phyloP scores from a whole-genome alignment of 2,329 filamentous ascomycete genomes.

The Phialophora verrucosa region DNA sequence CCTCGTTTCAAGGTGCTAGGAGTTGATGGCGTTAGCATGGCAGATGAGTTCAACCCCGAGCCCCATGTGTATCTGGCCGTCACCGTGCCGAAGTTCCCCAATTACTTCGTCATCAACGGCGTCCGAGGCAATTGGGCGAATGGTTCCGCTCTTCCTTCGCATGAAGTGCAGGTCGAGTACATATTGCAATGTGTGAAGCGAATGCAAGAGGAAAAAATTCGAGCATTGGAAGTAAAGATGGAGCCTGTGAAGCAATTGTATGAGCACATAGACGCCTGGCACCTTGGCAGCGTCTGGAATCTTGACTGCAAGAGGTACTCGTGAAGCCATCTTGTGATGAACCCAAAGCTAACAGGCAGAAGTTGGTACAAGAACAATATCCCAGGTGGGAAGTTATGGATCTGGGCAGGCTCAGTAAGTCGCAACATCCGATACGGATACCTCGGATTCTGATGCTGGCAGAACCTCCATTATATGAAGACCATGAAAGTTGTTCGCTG shows the following conservation, averaged over 20 bases:
- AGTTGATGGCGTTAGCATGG: slow-evolving; percentile 17
- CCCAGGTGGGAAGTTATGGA: slow-evolving; percentile 24
- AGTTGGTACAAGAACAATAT: slow-evolving; percentile 26
- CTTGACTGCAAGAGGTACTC: slow-evolving; percentile 22
- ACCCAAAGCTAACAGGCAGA: background rate
- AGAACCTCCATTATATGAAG: slow-evolving; percentile 32
- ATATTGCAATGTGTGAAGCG: slow-evolving; percentile 25
- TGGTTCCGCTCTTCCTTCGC: slow-evolving; percentile 23
- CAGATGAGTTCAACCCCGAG: slow-evolving; percentile 20
- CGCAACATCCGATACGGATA: background rate
- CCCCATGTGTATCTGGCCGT: slow-evolving; percentile 27
- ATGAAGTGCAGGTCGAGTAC: slow-evolving; percentile 28
- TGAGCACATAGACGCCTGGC: slow-evolving; percentile 30
- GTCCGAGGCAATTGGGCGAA: slow-evolving; percentile 20
- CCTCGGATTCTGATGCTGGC: slow-evolving; percentile 4
- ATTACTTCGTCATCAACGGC: slow-evolving; percentile 31
- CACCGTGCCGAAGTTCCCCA: slow-evolving; percentile 31
- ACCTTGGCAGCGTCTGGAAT: slow-evolving; percentile 24
- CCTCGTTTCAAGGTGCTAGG: slow-evolving; percentile 28
- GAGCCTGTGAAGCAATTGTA: slow-evolving; percentile 25
- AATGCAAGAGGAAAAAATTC: slow-evolving; percentile 28
- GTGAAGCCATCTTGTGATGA: background rate
- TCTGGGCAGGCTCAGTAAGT: slow-evolving; percentile 27
- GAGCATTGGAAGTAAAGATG: slow-evolving; percentile 22
- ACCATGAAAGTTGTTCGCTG: slow-evolving; percentile 27